phyloP scores from a whole-genome alignment of 2,329 filamentous ascomycete species.

The Paecilomyces niveus region DNA sequence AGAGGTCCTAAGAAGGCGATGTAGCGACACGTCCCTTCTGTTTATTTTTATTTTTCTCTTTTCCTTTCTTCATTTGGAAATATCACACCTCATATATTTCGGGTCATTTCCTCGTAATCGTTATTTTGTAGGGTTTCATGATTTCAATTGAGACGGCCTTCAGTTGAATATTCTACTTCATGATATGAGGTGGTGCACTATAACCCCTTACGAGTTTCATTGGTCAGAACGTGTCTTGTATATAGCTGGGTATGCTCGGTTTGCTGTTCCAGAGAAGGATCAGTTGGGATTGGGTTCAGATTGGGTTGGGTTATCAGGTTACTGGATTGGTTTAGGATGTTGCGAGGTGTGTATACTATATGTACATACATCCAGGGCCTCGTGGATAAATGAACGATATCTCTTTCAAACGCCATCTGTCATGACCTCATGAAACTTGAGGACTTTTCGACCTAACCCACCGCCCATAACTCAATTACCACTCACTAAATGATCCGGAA shows the following conservation, averaged over 20 bases:
- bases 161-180: too few relatives aligned
- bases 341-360: too few relatives aligned
- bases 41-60: background rate
- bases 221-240: background rate
- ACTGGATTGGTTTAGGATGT: background rate
- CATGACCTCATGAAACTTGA: too few relatives aligned
- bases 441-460: background rate
- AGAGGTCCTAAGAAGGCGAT: constrained; percentile 1
- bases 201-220: background rate
- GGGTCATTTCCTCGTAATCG: background rate
- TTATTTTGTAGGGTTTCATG: background rate
- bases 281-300: background rate
- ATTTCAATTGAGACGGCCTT: background rate
- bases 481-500: background rate
- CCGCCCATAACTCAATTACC: background rate
- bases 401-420: too few relatives aligned
- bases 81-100: background rate
- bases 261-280: too few relatives aligned
- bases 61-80: background rate
- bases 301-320: background rate
- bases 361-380: too few relatives aligned
- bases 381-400: too few relatives aligned
- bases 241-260: background rate
- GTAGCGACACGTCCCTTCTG: background rate
- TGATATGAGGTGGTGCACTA: background rate